Base-by-base conservation (phyloP, 371 early-diverging fungal genomes). In the Mucor circinelloides region DNA sequence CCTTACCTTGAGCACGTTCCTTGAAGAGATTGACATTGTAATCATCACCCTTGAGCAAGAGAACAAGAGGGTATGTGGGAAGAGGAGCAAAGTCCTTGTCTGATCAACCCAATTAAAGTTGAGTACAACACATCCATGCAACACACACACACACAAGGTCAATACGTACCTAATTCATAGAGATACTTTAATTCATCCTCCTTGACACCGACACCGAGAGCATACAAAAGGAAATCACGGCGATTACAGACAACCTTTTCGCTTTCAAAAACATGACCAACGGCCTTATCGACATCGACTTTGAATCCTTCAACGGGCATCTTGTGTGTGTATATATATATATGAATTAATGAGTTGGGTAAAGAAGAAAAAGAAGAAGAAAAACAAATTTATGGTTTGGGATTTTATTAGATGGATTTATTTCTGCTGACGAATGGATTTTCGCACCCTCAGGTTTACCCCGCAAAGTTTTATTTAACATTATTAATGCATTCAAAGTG, bases 1-100 rank as follows among this genome's bases (percentile, higher is more conserved):
- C 81, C 27, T 77, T 76, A 17, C 68, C 69, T 4, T 68, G 63
- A 7, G 74, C 58, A 27, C 78, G 75, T n/a, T 85, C 82, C 31
- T 83, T 85, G 63, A 89, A 92, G 2, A 84, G 76, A 67, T 89
- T 90, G 60, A 91, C 89, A 64, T 91, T 88, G 36, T 73, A 74
- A 34, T 74, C 76, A 56, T 84, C 71, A 36, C 87, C 86, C 73
- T 90, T 90, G 19, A 93, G 75, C 2, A 77, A 63, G 36, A 93
- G 81, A 15, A 88, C 91, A 55, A 91, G 76, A 46, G 91, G 89
- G 65, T 91, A 93, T 40, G 91, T 90, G 2, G 92, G 91, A 68
- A 93, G 85, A 52, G 89, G 87, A 34, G 80, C 69, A 67, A 93
- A 93, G 32, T 82, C 62, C 66, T 85, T 82, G 58, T 88, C 90